These are phyloP conservation scores for Pezicula carpinea DNA, from an alignment of 2,329 filamentous ascomycete genomes.

Conservation along the genomic window DNA sequence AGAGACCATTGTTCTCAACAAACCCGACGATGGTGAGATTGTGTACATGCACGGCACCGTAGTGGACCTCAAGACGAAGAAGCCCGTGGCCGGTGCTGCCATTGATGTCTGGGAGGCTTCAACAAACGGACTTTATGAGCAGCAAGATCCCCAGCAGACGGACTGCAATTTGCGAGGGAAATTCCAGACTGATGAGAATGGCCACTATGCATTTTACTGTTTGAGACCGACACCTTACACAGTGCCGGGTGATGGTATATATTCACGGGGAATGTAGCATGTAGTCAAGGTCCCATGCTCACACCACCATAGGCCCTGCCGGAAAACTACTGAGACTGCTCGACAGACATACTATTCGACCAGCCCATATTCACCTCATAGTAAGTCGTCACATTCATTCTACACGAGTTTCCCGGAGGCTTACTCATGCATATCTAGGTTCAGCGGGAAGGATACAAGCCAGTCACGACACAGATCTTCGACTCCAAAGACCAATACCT, in stretches of 20 bases:
- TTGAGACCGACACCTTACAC: slow-evolving; percentile 39
- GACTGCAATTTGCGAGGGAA: slow-evolving; percentile 58
- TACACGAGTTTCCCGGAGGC: slow-evolving; percentile 2
- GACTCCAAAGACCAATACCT: slow-evolving; percentile 62
- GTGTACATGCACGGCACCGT: slow-evolving; percentile 55
- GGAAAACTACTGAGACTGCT: slow-evolving; percentile 47
- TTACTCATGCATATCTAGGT: slow-evolving; percentile 34
- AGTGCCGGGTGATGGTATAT: slow-evolving; percentile 18
- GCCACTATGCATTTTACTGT: slow-evolving; percentile 48
- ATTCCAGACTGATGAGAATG: slow-evolving; percentile 53
- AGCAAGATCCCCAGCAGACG: slow-evolving; percentile 53
- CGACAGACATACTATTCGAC: slow-evolving; percentile 51
- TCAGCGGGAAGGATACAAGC: slow-evolving; percentile 53
- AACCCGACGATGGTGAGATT: slow-evolving; percentile 45
- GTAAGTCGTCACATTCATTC: slow-evolving; percentile 25
- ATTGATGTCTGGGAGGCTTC: slow-evolving; percentile 63
- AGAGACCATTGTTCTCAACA: slow-evolving; percentile 53
- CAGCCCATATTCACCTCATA: slow-evolving; percentile 55
- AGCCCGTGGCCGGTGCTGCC: slow-evolving; percentile 50
- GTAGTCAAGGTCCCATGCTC: too few species aligned
- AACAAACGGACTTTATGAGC: slow-evolving; percentile 53
- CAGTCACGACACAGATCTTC: slow-evolving; percentile 74
- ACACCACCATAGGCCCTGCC: slow-evolving; percentile 48
- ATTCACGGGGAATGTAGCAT: neutral
- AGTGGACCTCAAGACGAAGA: slow-evolving; percentile 45